Evolutionary conservation across 1,284 basidiomycete genomes (phyloP).

Genomic region (Somion occarium): DNA sequence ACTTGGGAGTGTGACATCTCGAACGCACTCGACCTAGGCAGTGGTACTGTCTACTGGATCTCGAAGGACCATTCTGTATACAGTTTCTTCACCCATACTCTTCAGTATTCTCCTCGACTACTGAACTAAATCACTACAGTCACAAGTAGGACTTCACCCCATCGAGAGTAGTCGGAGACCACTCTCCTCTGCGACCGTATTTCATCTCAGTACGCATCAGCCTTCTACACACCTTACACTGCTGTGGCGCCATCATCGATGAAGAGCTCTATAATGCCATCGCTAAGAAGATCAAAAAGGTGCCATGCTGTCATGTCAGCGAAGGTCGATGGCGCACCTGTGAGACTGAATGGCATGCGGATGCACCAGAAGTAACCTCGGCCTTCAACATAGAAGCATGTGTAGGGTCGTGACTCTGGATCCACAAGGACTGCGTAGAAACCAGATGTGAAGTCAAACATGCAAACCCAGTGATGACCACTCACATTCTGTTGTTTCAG

Average conservation of each 20-base stretch:
- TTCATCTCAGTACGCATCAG: too few relatives aligned
- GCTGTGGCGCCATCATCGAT: conserved; percentile 29
- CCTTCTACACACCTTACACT: too few relatives aligned
- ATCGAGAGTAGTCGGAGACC: too few relatives aligned
- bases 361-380: conserved; percentile 32
- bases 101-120: too few relatives aligned
- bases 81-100: too few relatives aligned
- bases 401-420: conserved; percentile 28
- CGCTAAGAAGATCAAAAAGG: conserved; percentile 28
- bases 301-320: conserved; percentile 26
- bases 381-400: conserved; percentile 35
- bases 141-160: too few relatives aligned
- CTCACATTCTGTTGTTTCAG: conserved; percentile 29
- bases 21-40: too few relatives aligned
- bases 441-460: conserved; percentile 32
- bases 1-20: too few relatives aligned
- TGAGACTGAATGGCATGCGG: conserved; percentile 37
- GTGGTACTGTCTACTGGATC: too few relatives aligned
- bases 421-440: conserved; percentile 31
- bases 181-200: too few relatives aligned
- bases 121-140: too few relatives aligned
- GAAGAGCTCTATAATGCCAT: conserved; percentile 26
- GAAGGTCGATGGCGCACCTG: conserved; percentile 36
- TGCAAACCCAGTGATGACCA: conserved; percentile 27
- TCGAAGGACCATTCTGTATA: too few relatives aligned